These are phyloP conservation scores for Talaromyces islandicus DNA, from an alignment of 2,329 filamentous ascomycete species.

Conservation along the genomic window DNA sequence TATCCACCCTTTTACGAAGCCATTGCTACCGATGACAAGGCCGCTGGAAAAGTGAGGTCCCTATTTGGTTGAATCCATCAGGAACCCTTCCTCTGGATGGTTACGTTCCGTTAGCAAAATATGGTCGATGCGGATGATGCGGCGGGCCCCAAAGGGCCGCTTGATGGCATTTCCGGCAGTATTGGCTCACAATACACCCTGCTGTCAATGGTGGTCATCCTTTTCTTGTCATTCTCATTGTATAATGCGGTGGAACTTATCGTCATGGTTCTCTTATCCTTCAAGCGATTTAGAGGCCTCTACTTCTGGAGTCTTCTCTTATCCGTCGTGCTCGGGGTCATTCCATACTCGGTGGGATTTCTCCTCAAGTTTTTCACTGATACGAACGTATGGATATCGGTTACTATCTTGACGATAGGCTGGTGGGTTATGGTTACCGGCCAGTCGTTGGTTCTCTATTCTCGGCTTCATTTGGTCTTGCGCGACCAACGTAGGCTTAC, in stretches of 20 bases:
- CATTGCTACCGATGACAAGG: not conserved
- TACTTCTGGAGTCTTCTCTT: conserved; percentile 40
- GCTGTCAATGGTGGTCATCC: conserved; percentile 4
- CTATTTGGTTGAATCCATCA: not conserved
- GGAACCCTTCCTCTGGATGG: not conserved
- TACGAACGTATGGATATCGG: conserved; percentile 24
- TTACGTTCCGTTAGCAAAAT: not conserved
- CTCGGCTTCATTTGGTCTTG: conserved; percentile 55
- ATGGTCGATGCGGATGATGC: not conserved
- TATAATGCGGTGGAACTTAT: conserved; percentile 45
- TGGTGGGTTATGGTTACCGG: conserved; percentile 59
- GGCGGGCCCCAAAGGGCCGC: not conserved
- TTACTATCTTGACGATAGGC: conserved; percentile 46
- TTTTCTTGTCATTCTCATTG: conserved; percentile 34
- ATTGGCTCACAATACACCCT: not conserved
- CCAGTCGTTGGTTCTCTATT: conserved; percentile 57
- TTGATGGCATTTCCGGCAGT: conserved; percentile 8
- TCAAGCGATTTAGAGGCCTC: conserved; percentile 32
- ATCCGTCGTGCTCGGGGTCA: conserved; percentile 29
- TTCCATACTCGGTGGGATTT: conserved; percentile 37
- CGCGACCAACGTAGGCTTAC: conserved; percentile 45
- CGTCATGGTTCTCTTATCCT: conserved; percentile 34
- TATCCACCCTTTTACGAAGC: not conserved
- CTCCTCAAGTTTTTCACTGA: conserved; percentile 36
- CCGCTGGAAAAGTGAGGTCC: not conserved